Conservation (phyloP, 257 asterid genomes). For the Asclepias syriaca region DNA sequence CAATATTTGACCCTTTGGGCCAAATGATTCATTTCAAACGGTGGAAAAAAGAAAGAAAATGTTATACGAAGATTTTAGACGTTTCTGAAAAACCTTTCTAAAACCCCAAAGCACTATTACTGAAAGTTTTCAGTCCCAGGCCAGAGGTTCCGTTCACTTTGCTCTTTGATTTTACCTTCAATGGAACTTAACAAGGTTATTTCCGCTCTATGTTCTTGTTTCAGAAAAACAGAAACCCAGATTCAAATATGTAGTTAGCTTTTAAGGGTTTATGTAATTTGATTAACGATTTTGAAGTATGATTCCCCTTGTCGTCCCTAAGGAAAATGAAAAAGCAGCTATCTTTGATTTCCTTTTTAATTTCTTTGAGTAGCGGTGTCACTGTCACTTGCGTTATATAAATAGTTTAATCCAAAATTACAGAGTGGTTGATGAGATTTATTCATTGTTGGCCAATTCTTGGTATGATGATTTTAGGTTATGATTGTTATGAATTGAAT, state of each 20-base stretch:
- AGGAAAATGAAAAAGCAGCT: not conserved
- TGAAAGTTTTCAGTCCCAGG: too few relatives aligned
- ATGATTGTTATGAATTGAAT: not conserved
- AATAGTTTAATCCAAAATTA: not conserved
- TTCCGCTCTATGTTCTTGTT: not conserved
- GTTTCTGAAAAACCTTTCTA: constrained; percentile 8
- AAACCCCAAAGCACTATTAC: not conserved
- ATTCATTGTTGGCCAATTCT: not conserved
- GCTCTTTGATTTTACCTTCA: not conserved
- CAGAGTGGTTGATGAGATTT: not conserved
- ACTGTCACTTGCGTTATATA: not conserved
- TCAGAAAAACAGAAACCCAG: not conserved
- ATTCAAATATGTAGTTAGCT: not conserved
- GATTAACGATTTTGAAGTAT: not conserved
- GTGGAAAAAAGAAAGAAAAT: too few relatives aligned
- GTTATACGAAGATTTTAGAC: not conserved
- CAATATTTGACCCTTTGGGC: too few relatives aligned
- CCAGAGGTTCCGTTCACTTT: not conserved
- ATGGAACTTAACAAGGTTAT: constrained; percentile 21
- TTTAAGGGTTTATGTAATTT: not conserved
- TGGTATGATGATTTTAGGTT: not conserved
- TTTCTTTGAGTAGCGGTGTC: not conserved
- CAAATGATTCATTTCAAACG: too few relatives aligned
- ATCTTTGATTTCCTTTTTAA: not conserved
- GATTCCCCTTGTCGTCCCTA: not conserved